These are phyloP conservation scores for Suillus tomentosus DNA, from an alignment of 768 basidiomycete species.

Conservation along the genomic window DNA sequence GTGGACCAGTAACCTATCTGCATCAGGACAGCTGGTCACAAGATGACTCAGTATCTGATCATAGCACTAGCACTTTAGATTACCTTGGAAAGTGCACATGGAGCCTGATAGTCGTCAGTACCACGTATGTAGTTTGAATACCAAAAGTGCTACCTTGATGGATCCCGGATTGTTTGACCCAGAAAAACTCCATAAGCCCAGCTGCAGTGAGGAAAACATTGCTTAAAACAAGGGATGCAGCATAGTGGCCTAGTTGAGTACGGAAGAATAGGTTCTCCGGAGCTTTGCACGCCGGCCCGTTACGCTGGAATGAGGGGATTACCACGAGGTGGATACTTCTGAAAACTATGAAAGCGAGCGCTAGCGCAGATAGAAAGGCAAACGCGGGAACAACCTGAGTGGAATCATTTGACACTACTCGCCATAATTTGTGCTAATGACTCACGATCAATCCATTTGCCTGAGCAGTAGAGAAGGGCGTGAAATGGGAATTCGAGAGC, in stretches of 20 bases:
- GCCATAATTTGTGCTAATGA: not conserved
- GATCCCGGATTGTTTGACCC: conserved; percentile 48
- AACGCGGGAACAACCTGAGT: conserved; percentile 49
- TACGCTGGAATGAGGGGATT: conserved; percentile 32
- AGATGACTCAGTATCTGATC: conserved; percentile 8
- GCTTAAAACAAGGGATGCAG: conserved; percentile 60
- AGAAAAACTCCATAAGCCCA: conserved; percentile 55
- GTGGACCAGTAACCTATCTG: conserved; percentile 63
- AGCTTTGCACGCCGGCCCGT: conserved; percentile 30
- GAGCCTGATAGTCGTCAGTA: conserved; percentile 35
- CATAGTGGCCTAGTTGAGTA: conserved; percentile 71
- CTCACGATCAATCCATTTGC: conserved; percentile 25
- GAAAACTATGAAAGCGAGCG: conserved; percentile 49
- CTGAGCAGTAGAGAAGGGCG: conserved; percentile 18
- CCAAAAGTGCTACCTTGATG: conserved; percentile 42
- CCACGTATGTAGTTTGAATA: not conserved
- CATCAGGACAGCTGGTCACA: conserved; percentile 50
- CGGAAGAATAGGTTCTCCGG: conserved; percentile 64
- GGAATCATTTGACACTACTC: not conserved
- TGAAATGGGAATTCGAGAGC: conserved; percentile 7
- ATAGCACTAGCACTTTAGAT: conserved; percentile 4
- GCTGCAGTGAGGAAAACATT: conserved; percentile 55
- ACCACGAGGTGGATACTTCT: conserved; percentile 52
- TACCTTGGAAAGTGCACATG: conserved; percentile 65
- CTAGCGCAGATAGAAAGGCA: conserved; percentile 54